phyloP scores from a whole-genome alignment of 306 rosid species.

The Astragalus membranaceus region DNA sequence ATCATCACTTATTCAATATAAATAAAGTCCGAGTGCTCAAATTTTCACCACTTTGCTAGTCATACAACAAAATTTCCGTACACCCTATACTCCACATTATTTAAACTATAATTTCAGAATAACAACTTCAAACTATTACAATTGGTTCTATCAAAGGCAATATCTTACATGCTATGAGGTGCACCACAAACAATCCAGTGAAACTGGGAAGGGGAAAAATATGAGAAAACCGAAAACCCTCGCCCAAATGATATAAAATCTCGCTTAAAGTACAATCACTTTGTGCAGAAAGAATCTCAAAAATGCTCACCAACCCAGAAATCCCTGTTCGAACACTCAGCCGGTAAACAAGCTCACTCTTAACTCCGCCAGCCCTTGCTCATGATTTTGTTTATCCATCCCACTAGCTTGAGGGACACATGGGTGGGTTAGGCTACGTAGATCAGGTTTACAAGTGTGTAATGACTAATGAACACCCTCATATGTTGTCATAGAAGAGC shows the following conservation, averaged over 20 bases:
- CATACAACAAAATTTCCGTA: neutral
- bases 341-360: conserved; percentile 49
- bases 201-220: conserved; percentile 40
- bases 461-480: conserved; percentile 34
- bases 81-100: conserved; percentile 28
- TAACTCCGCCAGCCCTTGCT: conserved; percentile 80
- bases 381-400: conserved; percentile 34
- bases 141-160: conserved; percentile 29
- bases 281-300: conserved; percentile 72
- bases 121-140: conserved; percentile 40
- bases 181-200: conserved; percentile 37
- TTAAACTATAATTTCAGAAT: conserved; percentile 31
- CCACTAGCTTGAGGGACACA: conserved; percentile 29
- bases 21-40: neutral
- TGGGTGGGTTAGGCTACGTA: conserved; percentile 43
- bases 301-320: conserved; percentile 59
- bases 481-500: conserved; percentile 64
- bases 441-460: conserved; percentile 63
- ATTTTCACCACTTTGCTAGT: neutral
- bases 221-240: conserved; percentile 36
- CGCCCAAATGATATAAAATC: conserved; percentile 44
- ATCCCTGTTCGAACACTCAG: conserved; percentile 50
- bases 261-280: conserved; percentile 53
- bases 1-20: no score
- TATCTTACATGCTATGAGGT: conserved; percentile 40